phyloP scores from a whole-genome alignment of 2,329 filamentous ascomycete genomes.

The Fusarium proliferatum region DNA sequence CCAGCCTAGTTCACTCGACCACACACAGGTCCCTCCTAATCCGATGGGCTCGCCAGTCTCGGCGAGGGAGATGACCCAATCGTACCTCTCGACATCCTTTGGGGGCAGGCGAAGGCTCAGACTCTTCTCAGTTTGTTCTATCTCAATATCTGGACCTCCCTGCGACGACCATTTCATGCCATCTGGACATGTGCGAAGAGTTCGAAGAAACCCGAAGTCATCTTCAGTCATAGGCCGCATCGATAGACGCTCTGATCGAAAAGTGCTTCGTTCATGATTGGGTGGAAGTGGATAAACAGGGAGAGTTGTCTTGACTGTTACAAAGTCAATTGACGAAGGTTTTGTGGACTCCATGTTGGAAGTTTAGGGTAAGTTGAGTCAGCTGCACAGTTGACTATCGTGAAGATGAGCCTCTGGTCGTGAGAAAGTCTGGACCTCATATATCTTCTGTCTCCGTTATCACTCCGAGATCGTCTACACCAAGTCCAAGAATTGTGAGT shows the following conservation, averaged over 20 bases:
- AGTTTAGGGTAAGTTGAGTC: constrained; percentile 7
- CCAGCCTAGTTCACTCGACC: constrained; percentile 58
- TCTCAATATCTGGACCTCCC: constrained; percentile 56
- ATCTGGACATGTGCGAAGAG: constrained; percentile 66
- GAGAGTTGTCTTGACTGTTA: constrained; percentile 61
- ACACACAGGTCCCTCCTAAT: constrained; percentile 57
- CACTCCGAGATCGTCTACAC: neutral
- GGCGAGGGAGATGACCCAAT: constrained; percentile 63
- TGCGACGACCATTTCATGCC: constrained; percentile 69
- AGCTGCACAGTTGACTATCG: neutral
- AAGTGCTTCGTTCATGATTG: constrained; percentile 51
- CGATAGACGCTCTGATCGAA: constrained; percentile 65
- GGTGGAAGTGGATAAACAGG: constrained; percentile 57
- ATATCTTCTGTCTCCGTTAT: neutral
- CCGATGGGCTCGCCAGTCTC: constrained; percentile 64
- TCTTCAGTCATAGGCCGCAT: constrained; percentile 61
- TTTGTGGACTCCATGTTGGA: constrained; percentile 32
- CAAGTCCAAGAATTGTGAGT: neutral
- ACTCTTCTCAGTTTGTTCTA: constrained; percentile 56
- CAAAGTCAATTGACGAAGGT: constrained; percentile 42
- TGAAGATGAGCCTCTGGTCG: neutral
- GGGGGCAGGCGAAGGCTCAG: constrained; percentile 59
- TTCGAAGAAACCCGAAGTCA: constrained; percentile 63
- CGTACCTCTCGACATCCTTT: constrained; percentile 63
- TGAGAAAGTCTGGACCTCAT: neutral